These are phyloP conservation scores for Zoysia pacifica DNA, from an alignment of 176 grass and related monocot genomes.

Conservation along the genomic window DNA sequence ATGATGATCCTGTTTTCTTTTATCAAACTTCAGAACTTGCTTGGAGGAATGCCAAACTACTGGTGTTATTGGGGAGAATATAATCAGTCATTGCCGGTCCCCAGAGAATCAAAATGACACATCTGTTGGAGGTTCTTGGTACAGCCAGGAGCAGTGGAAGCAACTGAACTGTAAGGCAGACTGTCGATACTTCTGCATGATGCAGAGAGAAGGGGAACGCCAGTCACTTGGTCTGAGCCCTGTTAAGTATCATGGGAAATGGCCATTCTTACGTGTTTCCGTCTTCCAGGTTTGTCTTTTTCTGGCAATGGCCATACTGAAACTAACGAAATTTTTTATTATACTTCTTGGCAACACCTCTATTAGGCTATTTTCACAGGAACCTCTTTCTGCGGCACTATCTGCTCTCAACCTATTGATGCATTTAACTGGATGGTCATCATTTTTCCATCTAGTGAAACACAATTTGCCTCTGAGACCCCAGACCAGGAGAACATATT, in stretches of 20 bases:
- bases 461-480: slow-evolving; percentile 76
- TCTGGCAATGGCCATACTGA: slow-evolving; percentile 11
- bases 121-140: slow-evolving; percentile 58
- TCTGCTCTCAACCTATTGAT: slow-evolving; percentile 75
- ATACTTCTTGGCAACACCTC: background rate
- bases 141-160: slow-evolving; percentile 72
- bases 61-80: slow-evolving; percentile 45
- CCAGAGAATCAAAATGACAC: slow-evolving; percentile 42
- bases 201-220: slow-evolving; percentile 72
- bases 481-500: slow-evolving; percentile 67
- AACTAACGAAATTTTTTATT: background rate
- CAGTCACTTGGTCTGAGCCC: slow-evolving; percentile 59
- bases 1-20: slow-evolving; percentile 1
- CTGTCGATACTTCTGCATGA: slow-evolving; percentile 88
- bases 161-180: slow-evolving; percentile 72
- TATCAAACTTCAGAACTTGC: slow-evolving; percentile 60
- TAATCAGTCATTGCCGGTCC: slow-evolving; percentile 55
- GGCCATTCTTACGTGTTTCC: slow-evolving; percentile 71
- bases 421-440: slow-evolving; percentile 77
- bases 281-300: slow-evolving; percentile 73
- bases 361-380: slow-evolving; percentile 45
- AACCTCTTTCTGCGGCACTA: slow-evolving; percentile 71
- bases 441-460: slow-evolving; percentile 68
- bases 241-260: slow-evolving; percentile 94
- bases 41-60: slow-evolving; percentile 65